Base-by-base conservation (phyloP, 2,329 filamentous ascomycete genomes). In the Achaetomium macrosporum region DNA sequence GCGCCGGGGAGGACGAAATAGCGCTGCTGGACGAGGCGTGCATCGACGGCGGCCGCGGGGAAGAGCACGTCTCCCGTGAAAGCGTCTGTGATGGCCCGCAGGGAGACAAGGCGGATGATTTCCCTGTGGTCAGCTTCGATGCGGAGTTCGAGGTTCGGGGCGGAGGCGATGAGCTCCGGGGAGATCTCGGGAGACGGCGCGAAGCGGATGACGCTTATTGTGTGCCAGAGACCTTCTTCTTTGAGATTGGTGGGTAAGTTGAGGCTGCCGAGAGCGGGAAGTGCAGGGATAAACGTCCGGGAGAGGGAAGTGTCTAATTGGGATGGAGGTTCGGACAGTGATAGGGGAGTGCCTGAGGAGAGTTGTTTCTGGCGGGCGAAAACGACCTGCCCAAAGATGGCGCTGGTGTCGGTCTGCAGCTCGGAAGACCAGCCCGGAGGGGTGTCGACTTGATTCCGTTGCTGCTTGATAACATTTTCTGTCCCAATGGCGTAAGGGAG, bases 381-480 rank as follows among this genome's bases (percentile, higher is more conserved):
- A 0, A 82, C 69, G 33, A 81, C 57, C 49, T 78, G 74, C 16
- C 79, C 79, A 58, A 82, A 82, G 2, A 69, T 68, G 11, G 77
- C 76, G 2, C 61, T 64, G 1, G 73, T 72, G 9, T 61, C 42
- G 57, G 66, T 48, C 16, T 54, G 20, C 46, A 51, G 42, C 19
- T 52, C 13, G 48, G 44, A 9, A 56, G 58, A 57, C 63, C 63
- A 64, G 42, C 42, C 46, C 5, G 35, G 41, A 20, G 31, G 15
- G 35, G 6, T 20, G 9, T 29, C 20, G 31, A 19, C 33, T 19
- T 29, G 20, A 7, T 1, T 2, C 16, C 17, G 19, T 16, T 39
- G 31, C 36, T 49, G 36, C 36, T 33, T 29, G n/a, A 10, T n/a
- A 19, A 19, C 20, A 10, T 41, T 17, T 19, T 30, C 35, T n/a